phyloP scores from a whole-genome alignment of 1,139 yeast species.

The Protomyces lactucae-debilis region DNA sequence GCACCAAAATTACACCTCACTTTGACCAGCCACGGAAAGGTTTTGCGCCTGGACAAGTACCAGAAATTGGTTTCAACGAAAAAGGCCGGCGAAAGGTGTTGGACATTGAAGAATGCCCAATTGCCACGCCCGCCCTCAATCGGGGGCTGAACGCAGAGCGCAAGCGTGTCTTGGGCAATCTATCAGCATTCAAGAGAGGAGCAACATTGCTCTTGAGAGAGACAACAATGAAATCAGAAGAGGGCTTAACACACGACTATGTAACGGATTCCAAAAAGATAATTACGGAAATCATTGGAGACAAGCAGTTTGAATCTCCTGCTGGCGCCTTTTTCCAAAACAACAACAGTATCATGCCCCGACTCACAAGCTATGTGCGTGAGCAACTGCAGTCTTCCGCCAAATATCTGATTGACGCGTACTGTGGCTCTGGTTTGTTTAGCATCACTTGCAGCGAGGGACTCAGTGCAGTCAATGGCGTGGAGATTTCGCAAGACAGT shows the following conservation, averaged over 20 bases:
- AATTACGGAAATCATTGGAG: conserved; percentile 71
- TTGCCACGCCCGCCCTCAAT: conserved; percentile 77
- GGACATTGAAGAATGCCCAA: conserved; percentile 89
- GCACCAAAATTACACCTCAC: conserved; percentile 95
- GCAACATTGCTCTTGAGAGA: conserved; percentile 85
- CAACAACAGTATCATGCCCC: conserved; percentile 82
- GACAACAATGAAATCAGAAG: conserved; percentile 48
- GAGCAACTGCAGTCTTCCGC: conserved; percentile 53
- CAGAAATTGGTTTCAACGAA: conserved; percentile 79
- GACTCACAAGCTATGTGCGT: conserved; percentile 73
- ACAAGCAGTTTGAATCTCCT: conserved; percentile 69
- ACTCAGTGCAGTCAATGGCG: conserved; percentile 82
- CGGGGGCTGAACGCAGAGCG: conserved; percentile 72
- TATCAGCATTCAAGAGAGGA: conserved; percentile 61
- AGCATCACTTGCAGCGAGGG: conserved; percentile 78
- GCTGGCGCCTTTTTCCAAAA: conserved; percentile 90
- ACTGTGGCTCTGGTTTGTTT: conserved; percentile 94
- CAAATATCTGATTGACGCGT: conserved; percentile 83
- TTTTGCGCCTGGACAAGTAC: conserved; percentile 39
- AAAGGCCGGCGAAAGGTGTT: conserved; percentile 70
- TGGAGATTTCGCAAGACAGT: conserved; percentile 87
- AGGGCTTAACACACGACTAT: neutral
- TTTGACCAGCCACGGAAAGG: conserved; percentile 68
- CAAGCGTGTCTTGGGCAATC: conserved; percentile 48
- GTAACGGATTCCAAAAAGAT: conserved; percentile 66